Evolutionary conservation across 257 asterid species (phyloP).

Genomic region (Fraxinus anomala): DNA sequence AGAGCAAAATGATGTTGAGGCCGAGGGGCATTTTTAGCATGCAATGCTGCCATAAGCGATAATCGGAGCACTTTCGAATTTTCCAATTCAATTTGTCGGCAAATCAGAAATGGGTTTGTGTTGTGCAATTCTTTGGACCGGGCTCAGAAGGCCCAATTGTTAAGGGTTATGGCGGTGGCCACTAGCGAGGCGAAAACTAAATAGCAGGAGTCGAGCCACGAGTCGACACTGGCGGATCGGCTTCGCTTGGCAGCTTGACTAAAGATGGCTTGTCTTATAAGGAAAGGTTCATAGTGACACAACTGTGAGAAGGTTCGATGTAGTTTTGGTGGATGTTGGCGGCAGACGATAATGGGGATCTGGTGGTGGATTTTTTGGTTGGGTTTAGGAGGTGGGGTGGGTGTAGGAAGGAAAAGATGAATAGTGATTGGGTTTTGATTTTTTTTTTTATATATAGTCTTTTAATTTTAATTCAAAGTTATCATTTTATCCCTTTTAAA

Average conservation of each 20-base stretch:
- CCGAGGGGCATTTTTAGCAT: constrained; percentile 46
- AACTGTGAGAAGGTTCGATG: too few species aligned
- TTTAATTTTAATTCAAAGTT: too few species aligned
- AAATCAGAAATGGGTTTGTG: constrained; percentile 16
- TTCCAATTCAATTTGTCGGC: constrained; percentile 32
- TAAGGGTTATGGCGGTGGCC: constrained; percentile 52
- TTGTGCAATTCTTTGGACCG: constrained; percentile 9
- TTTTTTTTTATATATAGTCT: too few species aligned
- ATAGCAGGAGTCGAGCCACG: constrained; percentile 39
- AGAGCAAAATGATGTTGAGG: constrained; percentile 40
- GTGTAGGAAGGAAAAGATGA: too few species aligned
- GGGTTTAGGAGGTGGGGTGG: too few species aligned
- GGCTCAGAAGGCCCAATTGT: constrained; percentile 17
- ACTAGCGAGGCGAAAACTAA: constrained; percentile 57
- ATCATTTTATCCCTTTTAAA: too few species aligned
- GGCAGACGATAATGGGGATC: too few species aligned
- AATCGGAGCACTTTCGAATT: constrained; percentile 24
- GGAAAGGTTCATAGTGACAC: constrained; percentile 75
- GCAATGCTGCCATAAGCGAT: constrained; percentile 40
- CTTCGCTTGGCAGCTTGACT: constrained; percentile 80
- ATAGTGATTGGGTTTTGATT: too few species aligned
- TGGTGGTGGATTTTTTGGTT: too few species aligned
- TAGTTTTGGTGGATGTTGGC: too few species aligned
- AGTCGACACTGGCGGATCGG: constrained; percentile 75
- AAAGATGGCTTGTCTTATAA: constrained; percentile 88